Base-by-base conservation (phyloP, 805 yeast genomes). In the Barnettozyma sucrosica region DNA sequence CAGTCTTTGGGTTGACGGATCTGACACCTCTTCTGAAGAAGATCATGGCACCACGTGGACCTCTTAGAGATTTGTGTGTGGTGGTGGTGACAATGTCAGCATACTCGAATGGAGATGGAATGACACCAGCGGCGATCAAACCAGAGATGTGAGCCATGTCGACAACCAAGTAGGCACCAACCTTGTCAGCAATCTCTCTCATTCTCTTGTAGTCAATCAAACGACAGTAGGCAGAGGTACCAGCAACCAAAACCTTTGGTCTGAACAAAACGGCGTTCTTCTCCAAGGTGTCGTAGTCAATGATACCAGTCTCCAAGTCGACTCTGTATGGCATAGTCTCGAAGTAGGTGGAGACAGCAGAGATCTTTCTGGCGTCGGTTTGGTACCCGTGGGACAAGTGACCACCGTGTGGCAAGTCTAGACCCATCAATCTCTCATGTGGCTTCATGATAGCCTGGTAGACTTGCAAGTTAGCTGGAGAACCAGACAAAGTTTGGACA, bases 121-220 rank as follows among this genome's bases (percentile, higher is more conserved):
- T 84, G 48, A 89, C 96, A 55, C 90, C 93, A 43, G 97, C 96
- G 48, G 99, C 92, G 45, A 92, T 86, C 54, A 92, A 75, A 57
- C 99, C 99, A 21, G 97, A 88, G 54, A 89, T 92, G 68, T 92
- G 99, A 28, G 99, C 97, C 98, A 92, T 92, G 67, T 92, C 99
- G 48, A 88, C 83, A 69, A 92, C 71, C 53, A 92, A 74, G 68
- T 90, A 90, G 44, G 98, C 97, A 56, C 95, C 96, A 55, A 89
- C 95, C 55, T 80, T 82, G 70, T 89, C 92, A 43, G 97, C 93
- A 56, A 92, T 92, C 67, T 83, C 80, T 63, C 85, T 81, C 89
- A 92, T 88, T 72, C 87, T 81, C 66, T 78, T 78, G 76, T 90
- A 92, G 70, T 92, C 97, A 57, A 92, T 82, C 51, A 85, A 72